These are phyloP conservation scores for Agapanthus africanus DNA, from an alignment of 106 monocot genomes.

Conservation along the genomic window DNA sequence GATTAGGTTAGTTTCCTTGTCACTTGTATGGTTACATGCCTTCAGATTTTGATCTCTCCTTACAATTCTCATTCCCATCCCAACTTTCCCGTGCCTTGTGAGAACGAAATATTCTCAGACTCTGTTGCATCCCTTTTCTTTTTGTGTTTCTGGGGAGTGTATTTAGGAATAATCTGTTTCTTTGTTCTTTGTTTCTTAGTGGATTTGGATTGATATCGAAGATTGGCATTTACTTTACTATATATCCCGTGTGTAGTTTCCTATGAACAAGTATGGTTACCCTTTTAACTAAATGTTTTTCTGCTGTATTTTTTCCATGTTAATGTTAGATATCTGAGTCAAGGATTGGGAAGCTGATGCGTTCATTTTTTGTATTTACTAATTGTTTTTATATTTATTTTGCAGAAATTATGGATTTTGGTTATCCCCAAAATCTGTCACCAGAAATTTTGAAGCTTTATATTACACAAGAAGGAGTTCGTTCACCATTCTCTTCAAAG, in stretches of 20 bases:
- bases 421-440: constrained; percentile 97
- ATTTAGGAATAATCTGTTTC: neutral
- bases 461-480: constrained; percentile 96
- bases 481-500: constrained; percentile 98
- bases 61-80: too few species aligned
- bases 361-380: too few species aligned
- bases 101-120: too few species aligned
- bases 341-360: neutral
- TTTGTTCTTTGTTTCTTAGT: neutral
- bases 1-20: too few species aligned
- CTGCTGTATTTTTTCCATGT: neutral
- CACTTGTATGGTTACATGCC: too few species aligned
- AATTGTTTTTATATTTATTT: too few species aligned
- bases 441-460: constrained; percentile 99
- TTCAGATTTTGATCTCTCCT: too few species aligned
- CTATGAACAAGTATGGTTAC: too few species aligned
- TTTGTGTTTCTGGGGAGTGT: neutral
- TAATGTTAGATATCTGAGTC: neutral
- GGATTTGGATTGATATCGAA: neutral
- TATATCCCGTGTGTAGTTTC: too few species aligned
- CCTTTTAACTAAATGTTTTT: neutral
- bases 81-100: too few species aligned
- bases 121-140: neutral
- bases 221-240: too few species aligned
- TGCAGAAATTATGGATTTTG: constrained; percentile 99